These are phyloP conservation scores for Fusarium verticillioides DNA, from an alignment of 2,329 filamentous ascomycete species.

Conservation along the genomic window DNA sequence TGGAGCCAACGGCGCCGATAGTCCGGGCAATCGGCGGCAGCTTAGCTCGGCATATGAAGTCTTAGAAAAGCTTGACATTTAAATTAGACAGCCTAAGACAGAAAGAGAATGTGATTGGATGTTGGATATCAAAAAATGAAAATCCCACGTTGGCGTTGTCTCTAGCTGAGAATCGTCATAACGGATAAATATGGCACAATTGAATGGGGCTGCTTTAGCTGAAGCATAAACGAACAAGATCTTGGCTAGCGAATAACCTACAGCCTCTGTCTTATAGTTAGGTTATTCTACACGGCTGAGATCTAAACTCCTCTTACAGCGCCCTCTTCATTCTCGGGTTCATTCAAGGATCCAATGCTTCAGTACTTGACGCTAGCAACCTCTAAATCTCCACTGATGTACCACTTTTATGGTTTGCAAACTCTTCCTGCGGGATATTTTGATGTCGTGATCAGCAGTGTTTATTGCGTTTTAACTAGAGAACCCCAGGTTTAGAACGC, in stretches of 20 bases:
- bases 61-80: background rate
- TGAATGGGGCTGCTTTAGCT: background rate
- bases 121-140: background rate
- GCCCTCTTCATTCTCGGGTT: background rate
- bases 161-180: slow-evolving; percentile 29
- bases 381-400: slow-evolving; percentile 18
- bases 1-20: slow-evolving; percentile 26
- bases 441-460: slow-evolving; percentile 43
- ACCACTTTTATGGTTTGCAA: slow-evolving; percentile 38
- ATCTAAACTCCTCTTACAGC: background rate
- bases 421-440: slow-evolving; percentile 15
- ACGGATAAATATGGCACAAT: slow-evolving; percentile 35
- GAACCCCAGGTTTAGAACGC: slow-evolving; percentile 22
- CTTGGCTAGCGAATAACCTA: slow-evolving; percentile 1
- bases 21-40: slow-evolving; percentile 15
- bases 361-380: slow-evolving; percentile 8
- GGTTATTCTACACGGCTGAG: background rate
- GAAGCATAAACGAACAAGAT: slow-evolving; percentile 6
- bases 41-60: slow-evolving; percentile 3
- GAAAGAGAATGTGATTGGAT: slow-evolving; percentile 16
- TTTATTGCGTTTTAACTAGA: slow-evolving; percentile 33
- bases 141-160: slow-evolving; percentile 21
- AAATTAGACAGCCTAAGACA: slow-evolving; percentile 1
- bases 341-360: background rate
- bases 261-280: background rate